Conservation (phyloP, 2,329 filamentous ascomycete genomes). For the Mycocentrospora acerina region DNA sequence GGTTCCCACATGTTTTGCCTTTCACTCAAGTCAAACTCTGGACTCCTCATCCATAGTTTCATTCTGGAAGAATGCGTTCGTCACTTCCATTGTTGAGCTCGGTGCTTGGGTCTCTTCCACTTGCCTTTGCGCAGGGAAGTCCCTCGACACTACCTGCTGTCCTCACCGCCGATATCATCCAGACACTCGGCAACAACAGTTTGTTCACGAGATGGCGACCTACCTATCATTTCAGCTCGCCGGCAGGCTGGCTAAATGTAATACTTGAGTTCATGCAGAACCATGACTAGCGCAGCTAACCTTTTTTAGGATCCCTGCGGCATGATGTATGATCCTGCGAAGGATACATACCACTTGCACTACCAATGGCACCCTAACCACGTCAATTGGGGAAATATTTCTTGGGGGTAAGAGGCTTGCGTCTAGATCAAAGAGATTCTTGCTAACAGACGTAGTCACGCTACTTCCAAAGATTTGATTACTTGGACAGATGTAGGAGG, state of each 20-base stretch:
- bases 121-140: constrained; percentile 18
- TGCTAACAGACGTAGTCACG: constrained; percentile 50
- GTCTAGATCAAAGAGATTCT: constrained; percentile 23
- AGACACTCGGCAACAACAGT: constrained; percentile 48
- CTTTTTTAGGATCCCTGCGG: constrained; percentile 50
- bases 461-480: constrained; percentile 53
- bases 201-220: constrained; percentile 53
- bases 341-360: constrained; percentile 54
- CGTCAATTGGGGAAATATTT: constrained; percentile 51
- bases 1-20: neutral
- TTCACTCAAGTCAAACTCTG: too few species aligned
- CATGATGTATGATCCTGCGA: constrained; percentile 52
- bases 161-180: constrained; percentile 30
- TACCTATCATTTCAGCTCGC: constrained; percentile 49
- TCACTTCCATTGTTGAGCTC: constrained; percentile 25
- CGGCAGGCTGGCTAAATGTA: constrained; percentile 52
- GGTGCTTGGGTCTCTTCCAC: constrained; percentile 22
- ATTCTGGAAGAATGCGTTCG: constrained; percentile 21
- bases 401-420: constrained; percentile 28
- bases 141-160: constrained; percentile 17
- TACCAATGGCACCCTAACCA: constrained; percentile 56
- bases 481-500: constrained; percentile 49
- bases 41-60: neutral
- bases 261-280: neutral
- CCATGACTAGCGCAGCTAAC: constrained; percentile 4